These are phyloP conservation scores for Castanopsis chinensis DNA, from an alignment of 306 rosid species.

Conservation along the genomic window DNA sequence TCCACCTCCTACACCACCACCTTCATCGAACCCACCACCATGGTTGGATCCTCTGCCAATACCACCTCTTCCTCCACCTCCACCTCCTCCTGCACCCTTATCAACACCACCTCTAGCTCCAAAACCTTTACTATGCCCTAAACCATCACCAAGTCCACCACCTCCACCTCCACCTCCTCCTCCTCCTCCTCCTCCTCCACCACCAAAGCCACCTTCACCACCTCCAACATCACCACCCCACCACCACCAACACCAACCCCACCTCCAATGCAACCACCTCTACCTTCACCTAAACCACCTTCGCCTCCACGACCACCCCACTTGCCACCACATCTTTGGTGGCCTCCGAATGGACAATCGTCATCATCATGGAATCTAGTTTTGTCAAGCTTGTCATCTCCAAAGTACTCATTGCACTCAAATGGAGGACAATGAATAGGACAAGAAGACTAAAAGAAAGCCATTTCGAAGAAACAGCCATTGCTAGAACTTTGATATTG, in stretches of 20 bases:
- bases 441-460: constrained; percentile 32
- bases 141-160: constrained; percentile 12
- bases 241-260: constrained; percentile 5
- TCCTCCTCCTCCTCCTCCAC: constrained; percentile 14
- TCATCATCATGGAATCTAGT: constrained; percentile 38
- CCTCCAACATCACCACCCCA: constrained; percentile 1
- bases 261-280: not conserved
- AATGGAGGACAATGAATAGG: constrained; percentile 52
- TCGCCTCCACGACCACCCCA: constrained; percentile 19
- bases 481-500: not conserved
- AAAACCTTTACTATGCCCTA: constrained; percentile 3
- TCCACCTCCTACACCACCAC: constrained; percentile 33
- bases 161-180: constrained; percentile 43
- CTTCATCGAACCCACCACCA: constrained; percentile 43
- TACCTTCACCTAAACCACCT: not conserved
- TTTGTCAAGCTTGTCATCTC: constrained; percentile 52
- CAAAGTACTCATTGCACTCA: constrained; percentile 39
- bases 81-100: constrained; percentile 4
- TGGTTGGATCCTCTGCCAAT: constrained; percentile 27
- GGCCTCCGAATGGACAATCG: constrained; percentile 51
- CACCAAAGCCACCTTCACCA: not conserved
- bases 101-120: constrained; percentile 10
- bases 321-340: constrained; percentile 36
- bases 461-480: constrained; percentile 52
- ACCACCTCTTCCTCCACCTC: constrained; percentile 33